A percentile compares a stretch with the other conserved stretches of the same genome.
phyloP scores from a whole-genome alignment of 768 basidiomycete genomes.

The Rhizopogon rudus region DNA sequence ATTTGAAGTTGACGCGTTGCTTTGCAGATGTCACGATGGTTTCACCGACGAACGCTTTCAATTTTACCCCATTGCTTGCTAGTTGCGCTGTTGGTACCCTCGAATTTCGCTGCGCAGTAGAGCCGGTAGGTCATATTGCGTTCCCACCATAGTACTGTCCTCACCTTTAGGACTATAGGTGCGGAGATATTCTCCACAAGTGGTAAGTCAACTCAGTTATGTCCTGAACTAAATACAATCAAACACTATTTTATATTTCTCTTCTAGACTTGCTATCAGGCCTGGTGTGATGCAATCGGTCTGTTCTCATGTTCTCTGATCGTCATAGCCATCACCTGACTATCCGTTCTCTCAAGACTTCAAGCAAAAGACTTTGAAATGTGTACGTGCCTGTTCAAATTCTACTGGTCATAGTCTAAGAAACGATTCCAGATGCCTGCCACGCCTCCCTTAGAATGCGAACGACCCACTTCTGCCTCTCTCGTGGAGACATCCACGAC shows the following conservation, averaged over 20 bases:
- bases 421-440: constrained; percentile 51
- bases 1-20: constrained; percentile 2
- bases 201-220: constrained; percentile 31
- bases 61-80: constrained; percentile 43
- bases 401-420: not conserved
- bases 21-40: constrained; percentile 56
- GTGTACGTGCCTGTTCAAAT: constrained; percentile 37
- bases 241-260: not conserved
- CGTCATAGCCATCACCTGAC: not conserved
- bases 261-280: constrained; percentile 56
- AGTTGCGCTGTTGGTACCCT: constrained; percentile 75
- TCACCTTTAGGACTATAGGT: constrained; percentile 31
- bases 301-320: constrained; percentile 7
- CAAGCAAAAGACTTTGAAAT: constrained; percentile 50
- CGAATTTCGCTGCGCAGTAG: constrained; percentile 76
- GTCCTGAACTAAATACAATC: not conserved
- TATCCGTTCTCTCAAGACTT: constrained; percentile 40
- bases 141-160: not conserved
- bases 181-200: constrained; percentile 50
- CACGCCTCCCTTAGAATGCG: constrained; percentile 39
- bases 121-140: constrained; percentile 51
- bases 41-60: constrained; percentile 49
- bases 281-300: constrained; percentile 76
- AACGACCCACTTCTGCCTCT: constrained; percentile 11
- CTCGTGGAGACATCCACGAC: constrained; percentile 12